A percentile compares a stretch with the other conserved stretches of the same genome.
Conservation (phyloP, 2,329 filamentous ascomycete species). For the Aspergillus felis region DNA sequence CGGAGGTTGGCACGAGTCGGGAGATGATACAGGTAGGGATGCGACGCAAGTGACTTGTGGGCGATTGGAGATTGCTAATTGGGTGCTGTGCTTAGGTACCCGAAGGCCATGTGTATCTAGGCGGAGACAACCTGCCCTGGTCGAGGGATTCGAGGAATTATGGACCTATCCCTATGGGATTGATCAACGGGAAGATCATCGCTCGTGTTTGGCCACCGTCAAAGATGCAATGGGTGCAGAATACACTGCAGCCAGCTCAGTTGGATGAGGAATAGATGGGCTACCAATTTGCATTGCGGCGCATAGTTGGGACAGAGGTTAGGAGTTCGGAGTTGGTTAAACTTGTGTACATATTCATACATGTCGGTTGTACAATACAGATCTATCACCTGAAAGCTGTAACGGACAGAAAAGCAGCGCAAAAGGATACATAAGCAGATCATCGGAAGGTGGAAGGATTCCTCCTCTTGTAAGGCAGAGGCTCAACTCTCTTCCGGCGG, state of each 20-base stretch:
- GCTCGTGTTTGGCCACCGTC: conserved; percentile 43
- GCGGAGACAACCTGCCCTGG: conserved; percentile 79
- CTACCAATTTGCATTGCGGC: neutral
- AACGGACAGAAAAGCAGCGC: conserved; percentile 17
- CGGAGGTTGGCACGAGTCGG: conserved; percentile 25
- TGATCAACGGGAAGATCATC: conserved; percentile 80
- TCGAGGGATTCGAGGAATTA: conserved; percentile 84
- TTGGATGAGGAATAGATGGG: conserved; percentile 9
- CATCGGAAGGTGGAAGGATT: conserved; percentile 46
- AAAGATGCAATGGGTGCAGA: conserved; percentile 34
- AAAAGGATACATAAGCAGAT: conserved; percentile 10
- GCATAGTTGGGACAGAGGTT: conserved; percentile 1
- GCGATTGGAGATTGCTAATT: neutral
- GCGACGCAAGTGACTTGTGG: neutral
- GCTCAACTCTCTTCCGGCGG: conserved; percentile 71
- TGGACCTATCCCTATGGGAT: conserved; percentile 78
- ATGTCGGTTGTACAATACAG: conserved; percentile 42
- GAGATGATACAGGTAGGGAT: conserved; percentile 49
- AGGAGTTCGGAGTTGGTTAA: conserved; percentile 26
- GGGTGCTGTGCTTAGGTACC: conserved; percentile 60
- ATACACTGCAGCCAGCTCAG: conserved; percentile 34
- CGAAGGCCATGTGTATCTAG: conserved; percentile 84
- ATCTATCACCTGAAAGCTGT: conserved; percentile 23
- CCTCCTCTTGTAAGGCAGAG: conserved; percentile 61
- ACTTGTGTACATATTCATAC: conserved; percentile 40